A percentile compares a stretch with the other conserved stretches of the same genome.
These are phyloP conservation scores for Saccharum spontaneum DNA, from an alignment of 176 grass and related monocot species.

Conservation along the genomic window DNA sequence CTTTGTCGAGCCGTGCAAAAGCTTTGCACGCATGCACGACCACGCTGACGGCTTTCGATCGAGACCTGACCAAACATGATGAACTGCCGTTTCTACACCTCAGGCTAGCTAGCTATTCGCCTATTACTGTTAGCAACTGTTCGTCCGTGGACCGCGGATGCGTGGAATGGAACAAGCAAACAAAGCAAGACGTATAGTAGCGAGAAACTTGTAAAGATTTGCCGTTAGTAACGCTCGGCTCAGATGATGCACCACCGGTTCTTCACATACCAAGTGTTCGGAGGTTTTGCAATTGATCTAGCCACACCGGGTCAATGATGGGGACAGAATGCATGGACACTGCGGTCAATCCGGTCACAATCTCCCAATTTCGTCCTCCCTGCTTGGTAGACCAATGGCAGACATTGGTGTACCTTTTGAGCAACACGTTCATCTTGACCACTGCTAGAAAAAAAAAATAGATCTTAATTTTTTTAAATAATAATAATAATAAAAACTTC, in stretches of 20 bases:
- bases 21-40: no score
- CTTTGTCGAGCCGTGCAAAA: not conserved
- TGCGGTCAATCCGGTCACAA: not conserved
- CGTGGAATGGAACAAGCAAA: no score
- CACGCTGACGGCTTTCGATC: not conserved
- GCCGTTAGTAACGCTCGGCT: not conserved
- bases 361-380: not conserved
- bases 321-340: not conserved
- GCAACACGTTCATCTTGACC: not conserved
- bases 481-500: no score
- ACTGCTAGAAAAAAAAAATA: no score
- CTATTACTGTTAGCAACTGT: not conserved
- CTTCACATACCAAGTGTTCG: not conserved
- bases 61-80: not conserved
- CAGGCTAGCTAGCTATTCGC: not conserved
- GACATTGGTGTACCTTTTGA: not conserved
- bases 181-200: no score
- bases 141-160: not conserved
- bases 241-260: constrained; percentile 4
- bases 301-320: not conserved
- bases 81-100: not conserved
- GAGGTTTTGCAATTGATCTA: not conserved
- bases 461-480: no score
- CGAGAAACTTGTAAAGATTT: not conserved
- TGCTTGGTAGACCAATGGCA: not conserved